Evolutionary conservation across 2,329 filamentous ascomycete genomes (phyloP).

Genomic region (Aspergillus sergii): DNA sequence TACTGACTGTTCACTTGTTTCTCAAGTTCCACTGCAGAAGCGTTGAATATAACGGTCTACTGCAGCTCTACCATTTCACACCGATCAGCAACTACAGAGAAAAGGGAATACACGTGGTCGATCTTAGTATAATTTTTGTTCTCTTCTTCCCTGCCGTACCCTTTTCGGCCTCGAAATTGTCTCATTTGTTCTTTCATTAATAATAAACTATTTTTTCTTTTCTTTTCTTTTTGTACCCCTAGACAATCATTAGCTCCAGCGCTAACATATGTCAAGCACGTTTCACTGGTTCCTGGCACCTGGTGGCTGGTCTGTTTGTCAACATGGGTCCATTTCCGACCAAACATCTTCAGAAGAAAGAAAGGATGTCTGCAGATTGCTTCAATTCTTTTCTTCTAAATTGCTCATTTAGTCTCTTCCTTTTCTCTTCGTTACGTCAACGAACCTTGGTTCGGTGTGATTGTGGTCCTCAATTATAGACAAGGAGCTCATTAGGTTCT

Average conservation of each 20-base stretch:
- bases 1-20: conserved; percentile 14
- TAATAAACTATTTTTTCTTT: background rate
- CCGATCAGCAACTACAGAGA: background rate
- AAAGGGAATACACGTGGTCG: conserved; percentile 22
- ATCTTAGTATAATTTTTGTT: conserved; percentile 16
- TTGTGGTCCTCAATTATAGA: background rate
- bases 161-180: background rate
- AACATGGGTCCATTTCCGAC: conserved; percentile 15
- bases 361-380: background rate
- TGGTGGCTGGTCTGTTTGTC: conserved; percentile 24
- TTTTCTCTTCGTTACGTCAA: background rate
- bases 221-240: background rate
- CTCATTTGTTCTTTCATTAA: background rate
- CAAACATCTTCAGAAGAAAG: conserved; percentile 13
- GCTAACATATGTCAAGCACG: conserved; percentile 9
- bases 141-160: conserved; percentile 1
- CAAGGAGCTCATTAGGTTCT: conserved; percentile 1
- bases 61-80: conserved; percentile 27
- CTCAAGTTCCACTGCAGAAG: conserved; percentile 36
- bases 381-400: background rate
- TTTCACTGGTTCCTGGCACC: conserved; percentile 16
- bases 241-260: background rate
- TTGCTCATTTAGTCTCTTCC: background rate
- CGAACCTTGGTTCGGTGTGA: background rate
- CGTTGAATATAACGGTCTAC: conserved; percentile 36